A percentile compares a stretch with the other conserved stretches of the same genome.
Conservation (phyloP, 345 rosid genomes). For the Citrus glauca region DNA sequence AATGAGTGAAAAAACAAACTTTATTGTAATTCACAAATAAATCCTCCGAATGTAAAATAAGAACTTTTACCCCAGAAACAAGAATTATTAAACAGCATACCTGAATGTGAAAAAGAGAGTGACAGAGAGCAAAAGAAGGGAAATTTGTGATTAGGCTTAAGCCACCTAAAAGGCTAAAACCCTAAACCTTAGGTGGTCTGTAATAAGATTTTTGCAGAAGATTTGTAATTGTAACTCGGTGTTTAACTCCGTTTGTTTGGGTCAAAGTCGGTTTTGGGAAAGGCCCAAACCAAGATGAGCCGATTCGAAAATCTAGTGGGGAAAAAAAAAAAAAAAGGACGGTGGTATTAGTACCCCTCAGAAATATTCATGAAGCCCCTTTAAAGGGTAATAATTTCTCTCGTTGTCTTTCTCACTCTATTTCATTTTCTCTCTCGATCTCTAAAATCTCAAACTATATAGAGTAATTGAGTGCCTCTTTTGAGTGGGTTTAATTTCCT, state of each 20-base stretch:
- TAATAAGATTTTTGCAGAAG: not conserved
- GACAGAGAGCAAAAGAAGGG: not conserved
- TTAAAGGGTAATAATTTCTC: too few relatives aligned
- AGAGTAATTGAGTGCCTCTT: too few relatives aligned
- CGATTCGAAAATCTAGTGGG: not conserved
- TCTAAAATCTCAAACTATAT: too few relatives aligned
- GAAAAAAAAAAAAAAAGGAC: too few relatives aligned
- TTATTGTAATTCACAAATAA: not conserved
- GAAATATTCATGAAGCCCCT: too few relatives aligned
- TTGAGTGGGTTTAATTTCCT: too few relatives aligned
- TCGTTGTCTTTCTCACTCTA: too few relatives aligned
- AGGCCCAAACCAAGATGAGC: not conserved
- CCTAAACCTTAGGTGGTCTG: slow-evolving; percentile 14
- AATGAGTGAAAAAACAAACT: not conserved
- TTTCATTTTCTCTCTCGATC: too few relatives aligned
- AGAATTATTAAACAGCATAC: not conserved
- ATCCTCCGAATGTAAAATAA: not conserved
- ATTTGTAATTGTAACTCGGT: not conserved
- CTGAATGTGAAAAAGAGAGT: not conserved
- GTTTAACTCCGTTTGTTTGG: not conserved
- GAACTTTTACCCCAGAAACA: not conserved
- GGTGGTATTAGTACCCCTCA: too few relatives aligned
- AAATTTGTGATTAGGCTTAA: slow-evolving; percentile 5
- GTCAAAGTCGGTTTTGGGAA: not conserved
- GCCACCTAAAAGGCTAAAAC: slow-evolving; percentile 22